Evolutionary conservation across 2,329 filamentous ascomycete species (phyloP).

Genomic region (Aspergillus melleus): DNA sequence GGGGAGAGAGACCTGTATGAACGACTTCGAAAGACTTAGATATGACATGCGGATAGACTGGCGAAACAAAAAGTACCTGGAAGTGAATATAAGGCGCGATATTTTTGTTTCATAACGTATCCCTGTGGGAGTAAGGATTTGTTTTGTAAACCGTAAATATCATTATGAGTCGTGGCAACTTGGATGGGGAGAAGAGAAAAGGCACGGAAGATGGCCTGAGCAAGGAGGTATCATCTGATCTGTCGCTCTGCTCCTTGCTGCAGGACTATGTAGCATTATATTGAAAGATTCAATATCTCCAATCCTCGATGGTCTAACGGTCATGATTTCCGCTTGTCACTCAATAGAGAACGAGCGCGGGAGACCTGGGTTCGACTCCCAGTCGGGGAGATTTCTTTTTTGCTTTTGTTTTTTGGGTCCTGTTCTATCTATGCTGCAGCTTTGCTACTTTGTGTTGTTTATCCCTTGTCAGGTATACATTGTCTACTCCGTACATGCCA

Average conservation of each 20-base stretch:
- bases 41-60: slow-evolving; percentile 15
- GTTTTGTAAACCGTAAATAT: not conserved
- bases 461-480: too few species aligned
- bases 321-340: slow-evolving; percentile 17
- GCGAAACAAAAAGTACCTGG: slow-evolving; percentile 14
- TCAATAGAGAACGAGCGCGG: slow-evolving; percentile 9
- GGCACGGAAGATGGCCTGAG: not conserved
- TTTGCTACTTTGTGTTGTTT: too few species aligned
- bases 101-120: not conserved
- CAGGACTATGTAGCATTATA: not conserved
- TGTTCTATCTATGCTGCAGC: too few species aligned
- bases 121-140: not conserved
- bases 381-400: slow-evolving; percentile 10
- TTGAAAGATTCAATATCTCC: not conserved
- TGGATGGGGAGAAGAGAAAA: not conserved
- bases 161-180: not conserved
- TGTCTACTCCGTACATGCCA: too few species aligned
- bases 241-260: not conserved
- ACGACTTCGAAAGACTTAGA: slow-evolving; percentile 9
- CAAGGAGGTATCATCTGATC: not conserved
- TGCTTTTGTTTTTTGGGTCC: not conserved
- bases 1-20: not conserved
- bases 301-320: slow-evolving; percentile 22
- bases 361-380: slow-evolving; percentile 15
- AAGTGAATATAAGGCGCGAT: slow-evolving; percentile 9